These are phyloP conservation scores for Melanogaster broomeanus DNA, from an alignment of 768 basidiomycete genomes.

Conservation along the genomic window DNA sequence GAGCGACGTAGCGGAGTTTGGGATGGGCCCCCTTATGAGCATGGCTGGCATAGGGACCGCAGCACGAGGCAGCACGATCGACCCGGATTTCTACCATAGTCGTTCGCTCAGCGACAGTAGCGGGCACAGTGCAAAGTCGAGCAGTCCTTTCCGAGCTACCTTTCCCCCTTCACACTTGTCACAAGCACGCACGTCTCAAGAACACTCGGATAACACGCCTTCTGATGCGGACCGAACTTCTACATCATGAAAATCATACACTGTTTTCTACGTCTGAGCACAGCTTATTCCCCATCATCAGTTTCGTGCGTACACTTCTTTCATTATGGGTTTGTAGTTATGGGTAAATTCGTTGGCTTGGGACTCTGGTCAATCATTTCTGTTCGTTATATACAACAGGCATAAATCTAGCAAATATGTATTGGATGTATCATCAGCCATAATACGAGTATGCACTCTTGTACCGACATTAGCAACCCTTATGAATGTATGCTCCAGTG, in stretches of 20 bases:
- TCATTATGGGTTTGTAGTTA: constrained; percentile 2
- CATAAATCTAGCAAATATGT: neutral
- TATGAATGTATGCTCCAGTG: neutral
- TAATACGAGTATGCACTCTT: neutral
- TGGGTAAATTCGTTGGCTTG: neutral
- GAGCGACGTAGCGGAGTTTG: constrained; percentile 24
- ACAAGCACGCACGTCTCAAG: neutral
- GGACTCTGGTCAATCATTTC: neutral
- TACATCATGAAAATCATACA: neutral
- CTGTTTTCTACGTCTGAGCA: neutral
- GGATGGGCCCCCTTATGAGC: constrained; percentile 17
- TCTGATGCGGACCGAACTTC: constrained; percentile 10
- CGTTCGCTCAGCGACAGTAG: constrained; percentile 17
- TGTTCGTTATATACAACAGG: neutral
- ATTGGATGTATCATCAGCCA: neutral
- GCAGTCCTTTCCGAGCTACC: constrained; percentile 3
- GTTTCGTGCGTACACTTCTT: neutral
- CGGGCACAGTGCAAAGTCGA: constrained; percentile 7
- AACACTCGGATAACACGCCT: neutral
- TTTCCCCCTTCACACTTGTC: constrained; percentile 8
- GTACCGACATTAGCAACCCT: neutral
- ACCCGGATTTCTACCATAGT: constrained; percentile 6
- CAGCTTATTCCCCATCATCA: neutral
- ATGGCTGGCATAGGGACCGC: constrained; percentile 52
- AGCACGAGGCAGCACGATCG: constrained; percentile 33